Conservation (phyloP, 805 yeast species). For the Soucietia sequanensis region DNA sequence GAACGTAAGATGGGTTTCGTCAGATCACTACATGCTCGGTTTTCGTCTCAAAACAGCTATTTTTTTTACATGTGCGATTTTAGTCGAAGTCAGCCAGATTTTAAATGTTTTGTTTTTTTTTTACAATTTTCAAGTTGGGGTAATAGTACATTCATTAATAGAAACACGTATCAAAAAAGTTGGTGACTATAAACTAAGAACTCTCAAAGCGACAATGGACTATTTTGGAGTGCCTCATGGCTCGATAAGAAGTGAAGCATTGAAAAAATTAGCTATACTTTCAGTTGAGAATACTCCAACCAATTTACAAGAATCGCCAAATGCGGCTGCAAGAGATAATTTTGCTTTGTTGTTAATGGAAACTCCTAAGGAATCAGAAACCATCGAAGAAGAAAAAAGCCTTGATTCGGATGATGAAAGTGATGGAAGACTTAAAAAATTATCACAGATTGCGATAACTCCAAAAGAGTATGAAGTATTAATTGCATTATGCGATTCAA, state of each 20-base stretch:
- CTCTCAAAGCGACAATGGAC: too few relatives aligned
- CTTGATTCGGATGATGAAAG: neutral
- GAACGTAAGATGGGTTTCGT: too few relatives aligned
- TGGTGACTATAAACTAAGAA: neutral
- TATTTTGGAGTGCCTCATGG: conserved; percentile 37
- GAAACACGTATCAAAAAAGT: neutral
- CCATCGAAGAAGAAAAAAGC: conserved; percentile 3
- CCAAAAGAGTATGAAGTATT: conserved; percentile 56
- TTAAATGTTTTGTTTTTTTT: neutral
- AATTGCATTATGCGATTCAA: conserved; percentile 51
- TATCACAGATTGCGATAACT: conserved; percentile 42
- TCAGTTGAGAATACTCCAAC: conserved; percentile 24
- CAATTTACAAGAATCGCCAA: neutral
- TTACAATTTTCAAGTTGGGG: too few relatives aligned
- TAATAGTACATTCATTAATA: too few relatives aligned
- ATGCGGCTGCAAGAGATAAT: neutral
- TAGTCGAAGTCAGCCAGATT: neutral
- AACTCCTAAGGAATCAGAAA: neutral
- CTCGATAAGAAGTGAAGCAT: conserved; percentile 39
- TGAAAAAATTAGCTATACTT: conserved; percentile 33
- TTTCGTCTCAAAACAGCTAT: neutral
- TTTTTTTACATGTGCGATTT: neutral
- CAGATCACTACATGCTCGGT: neutral
- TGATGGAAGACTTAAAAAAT: too few relatives aligned
- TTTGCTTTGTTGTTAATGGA: conserved; percentile 1